Percentiles rank a stretch among this genome's conserved stretches.
phyloP scores from a whole-genome alignment of 106 monocot genomes.

The Cymbidium sinense region DNA sequence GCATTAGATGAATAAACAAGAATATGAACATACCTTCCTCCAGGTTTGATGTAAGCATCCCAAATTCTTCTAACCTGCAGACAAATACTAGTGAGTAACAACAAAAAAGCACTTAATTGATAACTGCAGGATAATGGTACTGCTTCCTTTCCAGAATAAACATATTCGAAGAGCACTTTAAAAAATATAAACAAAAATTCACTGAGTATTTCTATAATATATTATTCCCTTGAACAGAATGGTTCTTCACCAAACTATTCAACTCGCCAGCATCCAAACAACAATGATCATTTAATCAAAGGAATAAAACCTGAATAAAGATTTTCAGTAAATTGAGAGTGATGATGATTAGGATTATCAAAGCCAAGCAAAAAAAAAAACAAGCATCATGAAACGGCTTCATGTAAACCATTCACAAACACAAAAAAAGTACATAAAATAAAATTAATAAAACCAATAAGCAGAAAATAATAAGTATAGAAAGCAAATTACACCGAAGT shows the following conservation, averaged over 20 bases:
- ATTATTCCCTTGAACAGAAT: background rate
- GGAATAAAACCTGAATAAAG: too few species aligned
- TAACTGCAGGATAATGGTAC: background rate
- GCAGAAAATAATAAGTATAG: too few species aligned
- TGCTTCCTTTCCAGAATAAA: background rate
- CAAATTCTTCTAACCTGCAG: conserved; percentile 81
- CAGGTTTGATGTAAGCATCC: conserved; percentile 84
- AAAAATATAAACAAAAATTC: background rate
- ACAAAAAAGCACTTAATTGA: background rate
- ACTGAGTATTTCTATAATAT: background rate
- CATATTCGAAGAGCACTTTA: background rate
- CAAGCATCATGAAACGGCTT: too few species aligned
- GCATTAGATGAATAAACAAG: conserved; percentile 1
- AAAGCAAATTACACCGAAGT: too few species aligned
- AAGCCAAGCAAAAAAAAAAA: too few species aligned
- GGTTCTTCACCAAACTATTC: background rate
- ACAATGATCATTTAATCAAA: too few species aligned
- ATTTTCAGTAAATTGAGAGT: too few species aligned
- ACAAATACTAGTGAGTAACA: background rate
- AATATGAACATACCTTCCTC: conserved; percentile 60
- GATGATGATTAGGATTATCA: too few species aligned
- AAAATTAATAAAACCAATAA: too few species aligned
- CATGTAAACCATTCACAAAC: too few species aligned
- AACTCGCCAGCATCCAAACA: too few species aligned
- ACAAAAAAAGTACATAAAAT: too few species aligned